These are phyloP conservation scores for Coniella vitis DNA, from an alignment of 2,329 filamentous ascomycete species.

Conservation along the genomic window DNA sequence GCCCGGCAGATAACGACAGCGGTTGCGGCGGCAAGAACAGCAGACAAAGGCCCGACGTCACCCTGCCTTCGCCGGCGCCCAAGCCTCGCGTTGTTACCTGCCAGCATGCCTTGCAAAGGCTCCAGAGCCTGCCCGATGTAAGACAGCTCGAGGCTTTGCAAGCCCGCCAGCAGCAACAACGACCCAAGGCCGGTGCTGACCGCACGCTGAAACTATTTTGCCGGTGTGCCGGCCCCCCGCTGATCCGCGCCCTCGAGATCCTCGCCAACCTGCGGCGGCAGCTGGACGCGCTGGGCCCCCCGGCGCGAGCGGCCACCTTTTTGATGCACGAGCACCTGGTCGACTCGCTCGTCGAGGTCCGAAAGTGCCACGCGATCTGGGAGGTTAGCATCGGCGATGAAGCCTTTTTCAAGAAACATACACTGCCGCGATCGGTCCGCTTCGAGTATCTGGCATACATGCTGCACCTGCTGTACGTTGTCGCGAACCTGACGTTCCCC, in stretches of 20 bases:
- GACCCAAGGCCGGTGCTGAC: not conserved
- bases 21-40: no score
- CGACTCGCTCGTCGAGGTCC: conserved; percentile 6
- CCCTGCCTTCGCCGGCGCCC: not conserved
- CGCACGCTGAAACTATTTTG: conserved; percentile 7
- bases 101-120: conserved; percentile 3
- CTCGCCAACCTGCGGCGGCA: not conserved
- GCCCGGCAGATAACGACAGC: not conserved
- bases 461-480: conserved; percentile 4
- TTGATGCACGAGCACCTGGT: conserved; percentile 1
- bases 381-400: conserved; percentile 9
- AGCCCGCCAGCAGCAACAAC: conserved; percentile 4
- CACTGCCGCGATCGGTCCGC: conserved; percentile 2
- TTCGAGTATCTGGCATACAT: conserved; percentile 6
- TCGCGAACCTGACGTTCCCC: conserved; percentile 11
- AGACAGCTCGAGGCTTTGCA: conserved; percentile 3
- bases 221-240: conserved; percentile 6
- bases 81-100: conserved; percentile 2
- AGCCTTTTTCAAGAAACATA: conserved; percentile 7
- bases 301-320: conserved; percentile 1
- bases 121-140: conserved; percentile 5
- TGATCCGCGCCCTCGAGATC: conserved; percentile 5
- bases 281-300: not conserved
- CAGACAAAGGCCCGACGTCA: not conserved
- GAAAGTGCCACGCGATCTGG: conserved; percentile 9